These are phyloP conservation scores for Hymenochaete sp. DNA, from an alignment of 1,284 basidiomycete species.

Conservation along the genomic window DNA sequence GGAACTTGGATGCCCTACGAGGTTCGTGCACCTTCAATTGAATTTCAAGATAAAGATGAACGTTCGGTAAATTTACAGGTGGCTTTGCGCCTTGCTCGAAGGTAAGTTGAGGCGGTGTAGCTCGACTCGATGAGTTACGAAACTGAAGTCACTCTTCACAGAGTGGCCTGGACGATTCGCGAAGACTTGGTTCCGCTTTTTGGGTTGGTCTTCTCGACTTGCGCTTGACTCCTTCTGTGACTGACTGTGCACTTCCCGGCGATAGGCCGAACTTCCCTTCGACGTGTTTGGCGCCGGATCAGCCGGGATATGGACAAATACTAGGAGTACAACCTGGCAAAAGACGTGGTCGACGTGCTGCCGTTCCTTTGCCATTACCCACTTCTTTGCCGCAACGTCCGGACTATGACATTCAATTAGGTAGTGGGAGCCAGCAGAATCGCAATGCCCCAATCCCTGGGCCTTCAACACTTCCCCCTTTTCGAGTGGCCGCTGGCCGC, in stretches of 20 bases:
- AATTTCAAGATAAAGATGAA: conserved; percentile 2
- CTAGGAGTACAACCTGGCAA: conserved; percentile 54
- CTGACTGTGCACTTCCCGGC: conserved; percentile 23
- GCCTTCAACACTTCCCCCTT: conserved; percentile 7
- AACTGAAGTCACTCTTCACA: no score
- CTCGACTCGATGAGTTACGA: conserved; percentile 20
- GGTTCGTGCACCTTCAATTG: conserved; percentile 31
- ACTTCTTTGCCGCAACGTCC: conserved; percentile 16
- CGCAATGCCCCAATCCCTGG: conserved; percentile 6
- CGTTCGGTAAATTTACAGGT: conserved; percentile 34
- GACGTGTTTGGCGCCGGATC: conserved; percentile 72
- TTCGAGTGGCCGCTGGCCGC: no score
- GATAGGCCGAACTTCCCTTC: conserved; percentile 55
- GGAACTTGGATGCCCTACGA: conserved; percentile 88
- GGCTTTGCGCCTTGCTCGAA: conserved; percentile 63
- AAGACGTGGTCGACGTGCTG: conserved; percentile 47
- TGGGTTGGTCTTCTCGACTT: conserved; percentile 42
- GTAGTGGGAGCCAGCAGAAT: conserved; percentile 14
- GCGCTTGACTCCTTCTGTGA: conserved; percentile 7
- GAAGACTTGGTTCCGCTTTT: conserved; percentile 76
- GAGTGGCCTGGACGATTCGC: conserved; percentile 83
- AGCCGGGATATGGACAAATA: conserved; percentile 74
- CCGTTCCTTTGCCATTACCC: conserved; percentile 19
- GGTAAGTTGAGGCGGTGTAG: conserved; percentile 37
- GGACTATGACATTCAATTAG: conserved; percentile 10